Conservation (phyloP, 768 basidiomycete genomes). For the Termitomyces heimii region DNA sequence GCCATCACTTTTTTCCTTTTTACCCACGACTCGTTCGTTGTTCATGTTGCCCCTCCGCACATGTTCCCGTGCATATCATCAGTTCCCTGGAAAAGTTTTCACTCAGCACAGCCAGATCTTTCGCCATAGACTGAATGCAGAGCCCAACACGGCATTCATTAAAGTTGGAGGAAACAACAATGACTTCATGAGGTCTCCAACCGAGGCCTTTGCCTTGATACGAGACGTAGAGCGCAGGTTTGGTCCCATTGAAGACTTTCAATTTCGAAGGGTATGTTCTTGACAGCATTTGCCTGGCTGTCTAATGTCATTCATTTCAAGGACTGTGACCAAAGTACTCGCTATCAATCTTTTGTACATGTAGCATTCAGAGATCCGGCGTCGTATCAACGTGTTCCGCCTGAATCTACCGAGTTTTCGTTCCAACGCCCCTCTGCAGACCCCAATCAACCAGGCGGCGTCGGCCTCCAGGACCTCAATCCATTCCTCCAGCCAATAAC, state of each 20-base stretch:
- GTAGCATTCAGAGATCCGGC: slow-evolving; percentile 40
- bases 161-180: background rate
- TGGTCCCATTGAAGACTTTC: slow-evolving; percentile 40
- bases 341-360: slow-evolving; percentile 37
- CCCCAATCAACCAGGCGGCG: slow-evolving; percentile 21
- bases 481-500: slow-evolving; percentile 12
- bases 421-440: slow-evolving; percentile 19
- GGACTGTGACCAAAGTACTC: slow-evolving; percentile 41
- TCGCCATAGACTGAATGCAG: background rate
- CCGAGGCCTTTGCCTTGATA: slow-evolving; percentile 45
- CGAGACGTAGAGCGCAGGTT: slow-evolving; percentile 51
- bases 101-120: slow-evolving; percentile 16
- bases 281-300: background rate
- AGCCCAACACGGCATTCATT: background rate
- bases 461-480: slow-evolving; percentile 32
- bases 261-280: slow-evolving; percentile 32
- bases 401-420: slow-evolving; percentile 18
- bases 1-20: slow-evolving; percentile 3
- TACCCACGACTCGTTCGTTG: slow-evolving; percentile 10
- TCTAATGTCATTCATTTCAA: slow-evolving; percentile 14
- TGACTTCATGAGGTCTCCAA: slow-evolving; percentile 34
- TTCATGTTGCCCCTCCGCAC: slow-evolving; percentile 3
- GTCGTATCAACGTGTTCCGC: slow-evolving; percentile 31
- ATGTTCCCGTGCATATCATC: slow-evolving; percentile 2
- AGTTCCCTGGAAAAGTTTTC: slow-evolving; percentile 15